A percentile compares a stretch with the other conserved stretches of the same genome.
phyloP scores from a whole-genome alignment of 2,329 filamentous ascomycete species.

The Aspergillus sp. region DNA sequence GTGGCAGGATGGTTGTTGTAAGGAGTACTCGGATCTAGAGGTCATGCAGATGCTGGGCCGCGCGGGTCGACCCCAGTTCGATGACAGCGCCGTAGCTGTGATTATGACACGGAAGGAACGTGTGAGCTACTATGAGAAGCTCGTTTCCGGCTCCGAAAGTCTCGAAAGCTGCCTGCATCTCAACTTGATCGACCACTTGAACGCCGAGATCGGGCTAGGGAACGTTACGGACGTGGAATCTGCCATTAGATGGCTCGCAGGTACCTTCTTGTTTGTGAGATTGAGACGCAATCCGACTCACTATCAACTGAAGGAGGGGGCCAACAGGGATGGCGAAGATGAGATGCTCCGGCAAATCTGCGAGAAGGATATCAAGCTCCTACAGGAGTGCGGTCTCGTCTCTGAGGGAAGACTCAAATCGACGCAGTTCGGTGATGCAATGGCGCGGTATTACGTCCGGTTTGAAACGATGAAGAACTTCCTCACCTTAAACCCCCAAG shows the following conservation, averaged over 20 bases:
- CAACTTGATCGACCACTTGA: slow-evolving; percentile 79
- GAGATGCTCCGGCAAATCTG: slow-evolving; percentile 69
- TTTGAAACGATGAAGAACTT: slow-evolving; percentile 77
- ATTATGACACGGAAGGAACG: slow-evolving; percentile 73
- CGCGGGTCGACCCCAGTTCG: slow-evolving; percentile 80
- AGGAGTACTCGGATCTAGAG: slow-evolving; percentile 78
- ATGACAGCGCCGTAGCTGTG: slow-evolving; percentile 70
- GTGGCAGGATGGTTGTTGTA: slow-evolving; percentile 59
- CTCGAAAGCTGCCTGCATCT: slow-evolving; percentile 77
- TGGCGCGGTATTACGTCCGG: slow-evolving; percentile 78
- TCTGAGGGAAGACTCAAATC: slow-evolving; percentile 53
- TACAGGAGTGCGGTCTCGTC: slow-evolving; percentile 62
- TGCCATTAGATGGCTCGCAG: slow-evolving; percentile 71
- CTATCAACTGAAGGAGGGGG: slow-evolving; percentile 64
- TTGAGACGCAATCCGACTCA: slow-evolving; percentile 68
- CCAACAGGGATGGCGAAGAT: slow-evolving; percentile 54
- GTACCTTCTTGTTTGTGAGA: slow-evolving; percentile 76
- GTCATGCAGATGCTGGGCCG: slow-evolving; percentile 90
- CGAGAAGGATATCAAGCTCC: slow-evolving; percentile 63
- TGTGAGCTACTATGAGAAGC: slow-evolving; percentile 65
- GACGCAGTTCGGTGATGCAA: slow-evolving; percentile 73
- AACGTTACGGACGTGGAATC: slow-evolving; percentile 65
- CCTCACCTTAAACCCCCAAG: slow-evolving; percentile 59
- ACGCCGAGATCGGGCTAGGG: slow-evolving; percentile 76
- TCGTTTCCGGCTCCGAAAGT: slow-evolving; percentile 70